Base-by-base conservation (phyloP, 192 early-diverging fungal species). In the Backusella circina region DNA sequence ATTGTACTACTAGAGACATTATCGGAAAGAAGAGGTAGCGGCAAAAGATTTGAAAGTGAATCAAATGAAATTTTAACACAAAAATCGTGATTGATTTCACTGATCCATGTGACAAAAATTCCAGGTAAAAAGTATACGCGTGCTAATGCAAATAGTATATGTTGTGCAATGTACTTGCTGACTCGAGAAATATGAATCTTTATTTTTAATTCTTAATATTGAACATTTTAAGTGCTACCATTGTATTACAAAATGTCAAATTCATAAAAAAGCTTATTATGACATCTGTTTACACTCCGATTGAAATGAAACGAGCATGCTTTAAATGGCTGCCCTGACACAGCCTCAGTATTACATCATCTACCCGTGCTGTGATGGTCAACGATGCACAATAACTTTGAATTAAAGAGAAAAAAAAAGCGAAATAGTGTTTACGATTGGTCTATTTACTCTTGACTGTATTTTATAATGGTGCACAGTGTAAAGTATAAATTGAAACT, bases 371-470 rank as follows among this genome's bases (percentile, higher is more conserved):
- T 98, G 95, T 79, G 71, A 51, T 10, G 44, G 67, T 1, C 18
- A n/a, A n/a, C 1, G n/a, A 15, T n/a, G 18, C 18, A 47, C 44
- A 47, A 6, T n/a, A 8, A n/a, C n/a, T 7, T n/a, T 4, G 1
- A 47, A 18, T 6, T 2, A 0, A n/a, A 47, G 18, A n/a, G n/a
- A n/a, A n/a, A n/a, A n/a, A n/a, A n/a, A n/a, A n/a, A n/a, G n/a
- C n/a, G n/a, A n/a, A n/a, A n/a, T n/a, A n/a, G n/a, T 0, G 16
- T 47, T 5, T 47, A 5, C 5, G 16, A 7, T 47, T 47, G 16
- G 44, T 0, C 91, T 90, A 83, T 92, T n/a, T 98, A 36, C 79
- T 93, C 4, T 99, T 98, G 77, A 90, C 91, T 64, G 86, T 97
- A 13, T 94, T 97, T 84, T 82, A 91, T 5, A 95, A 98, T 71